These are phyloP conservation scores for Castanea mollissima DNA, from an alignment of 306 rosid species.

Conservation along the genomic window DNA sequence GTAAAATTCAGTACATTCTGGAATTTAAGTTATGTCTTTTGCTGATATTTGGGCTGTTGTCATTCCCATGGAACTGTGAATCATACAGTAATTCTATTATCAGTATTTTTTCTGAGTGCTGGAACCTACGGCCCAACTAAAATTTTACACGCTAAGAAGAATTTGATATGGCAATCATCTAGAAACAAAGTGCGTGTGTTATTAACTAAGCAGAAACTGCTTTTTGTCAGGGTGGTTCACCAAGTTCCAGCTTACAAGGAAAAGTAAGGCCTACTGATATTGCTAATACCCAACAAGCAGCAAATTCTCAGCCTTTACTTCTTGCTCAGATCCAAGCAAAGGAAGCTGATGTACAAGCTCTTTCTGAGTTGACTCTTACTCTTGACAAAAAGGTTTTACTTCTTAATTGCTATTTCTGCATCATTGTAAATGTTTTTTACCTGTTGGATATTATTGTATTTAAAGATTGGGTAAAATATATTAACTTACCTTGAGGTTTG, in stretches of 20 bases:
- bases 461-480: too few species aligned
- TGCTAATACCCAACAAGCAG: conserved; percentile 37
- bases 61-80: conserved; percentile 11
- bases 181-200: neutral
- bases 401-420: conserved; percentile 2
- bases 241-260: conserved; percentile 42
- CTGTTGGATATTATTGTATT: neutral
- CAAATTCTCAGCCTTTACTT: conserved; percentile 49
- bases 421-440: conserved; percentile 4
- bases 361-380: conserved; percentile 67
- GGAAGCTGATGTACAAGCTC: conserved; percentile 79
- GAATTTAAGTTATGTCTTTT: conserved; percentile 20
- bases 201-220: conserved; percentile 2
- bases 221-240: conserved; percentile 37
- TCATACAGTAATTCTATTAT: neutral
- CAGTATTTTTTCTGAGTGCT: conserved; percentile 1
- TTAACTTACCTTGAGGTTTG: too few species aligned
- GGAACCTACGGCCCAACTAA: neutral
- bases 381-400: conserved; percentile 83
- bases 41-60: conserved; percentile 21
- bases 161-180: neutral
- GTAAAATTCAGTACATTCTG: conserved; percentile 43
- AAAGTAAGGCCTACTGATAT: conserved; percentile 47
- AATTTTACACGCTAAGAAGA: neutral
- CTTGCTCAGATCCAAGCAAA: conserved; percentile 56